Percentiles rank a stretch among this genome's conserved stretches.
These are phyloP conservation scores for Hanseniaspora jakobsenii DNA, from an alignment of 805 yeast species.

Conservation along the genomic window DNA sequence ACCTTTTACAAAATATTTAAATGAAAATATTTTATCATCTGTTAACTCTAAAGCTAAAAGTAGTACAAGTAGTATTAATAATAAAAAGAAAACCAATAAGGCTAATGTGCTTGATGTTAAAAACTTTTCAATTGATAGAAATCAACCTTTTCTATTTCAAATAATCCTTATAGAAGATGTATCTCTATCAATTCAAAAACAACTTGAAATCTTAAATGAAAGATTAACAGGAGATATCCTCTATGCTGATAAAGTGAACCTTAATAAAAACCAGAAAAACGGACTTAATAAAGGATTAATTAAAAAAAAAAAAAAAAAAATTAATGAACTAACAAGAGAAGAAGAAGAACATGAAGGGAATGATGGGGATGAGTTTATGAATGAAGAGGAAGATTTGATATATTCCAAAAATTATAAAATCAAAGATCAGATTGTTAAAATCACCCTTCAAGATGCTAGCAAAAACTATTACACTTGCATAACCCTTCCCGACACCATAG, in stretches of 20 bases:
- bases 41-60: no score
- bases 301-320: slow-evolving; percentile 26
- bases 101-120: neutral
- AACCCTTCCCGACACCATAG: slow-evolving; percentile 27
- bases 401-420: slow-evolving; percentile 6
- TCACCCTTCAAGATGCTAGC: slow-evolving; percentile 43
- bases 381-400: no score
- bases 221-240: slow-evolving; percentile 47
- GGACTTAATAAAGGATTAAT: slow-evolving; percentile 14
- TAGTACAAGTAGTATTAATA: no score
- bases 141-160: slow-evolving; percentile 34
- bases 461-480: slow-evolving; percentile 47
- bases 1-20: slow-evolving; percentile 3
- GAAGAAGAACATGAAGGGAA: slow-evolving; percentile 23
- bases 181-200: slow-evolving; percentile 38
- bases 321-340: slow-evolving; percentile 41
- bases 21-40: neutral
- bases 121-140: slow-evolving; percentile 17
- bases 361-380: slow-evolving; percentile 3
- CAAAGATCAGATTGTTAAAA: slow-evolving; percentile 32
- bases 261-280: no score
- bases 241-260: slow-evolving; percentile 34
- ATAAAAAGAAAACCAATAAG: slow-evolving; percentile 16
- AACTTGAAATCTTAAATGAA: slow-evolving; percentile 43
- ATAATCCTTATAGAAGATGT: slow-evolving; percentile 46